phyloP scores from a whole-genome alignment of 2,329 filamentous ascomycete species.

The Penicillium sp. region DNA sequence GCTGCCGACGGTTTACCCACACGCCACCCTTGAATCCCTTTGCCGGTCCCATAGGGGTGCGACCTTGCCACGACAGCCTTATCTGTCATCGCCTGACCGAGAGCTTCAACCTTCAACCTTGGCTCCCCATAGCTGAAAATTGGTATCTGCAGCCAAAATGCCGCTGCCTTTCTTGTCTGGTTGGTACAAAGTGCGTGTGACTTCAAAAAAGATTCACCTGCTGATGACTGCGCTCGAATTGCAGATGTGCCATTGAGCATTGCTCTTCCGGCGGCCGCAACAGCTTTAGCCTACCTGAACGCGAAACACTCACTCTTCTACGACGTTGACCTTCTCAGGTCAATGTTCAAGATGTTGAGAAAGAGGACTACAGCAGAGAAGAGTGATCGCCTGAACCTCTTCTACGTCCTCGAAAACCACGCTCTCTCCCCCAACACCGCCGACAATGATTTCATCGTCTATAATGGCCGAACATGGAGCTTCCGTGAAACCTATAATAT shows the following conservation, averaged over 20 bases:
- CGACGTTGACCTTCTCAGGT: constrained; percentile 62
- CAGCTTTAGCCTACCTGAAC: constrained; percentile 74
- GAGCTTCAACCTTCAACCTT: not conserved
- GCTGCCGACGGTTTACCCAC: not conserved
- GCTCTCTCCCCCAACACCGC: constrained; percentile 58
- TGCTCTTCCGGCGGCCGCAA: constrained; percentile 62
- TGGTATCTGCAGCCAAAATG: not conserved
- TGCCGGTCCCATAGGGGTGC: not conserved
- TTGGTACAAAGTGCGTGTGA: not conserved
- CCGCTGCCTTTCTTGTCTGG: not conserved
- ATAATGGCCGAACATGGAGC: constrained; percentile 67
- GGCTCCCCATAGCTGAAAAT: not conserved
- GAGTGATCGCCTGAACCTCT: constrained; percentile 65
- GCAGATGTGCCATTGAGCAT: constrained; percentile 40
- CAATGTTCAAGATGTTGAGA: constrained; percentile 50
- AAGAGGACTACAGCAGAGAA: constrained; percentile 51
- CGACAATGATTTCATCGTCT: constrained; percentile 61
- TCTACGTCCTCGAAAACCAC: constrained; percentile 70
- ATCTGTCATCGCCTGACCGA: not conserved
- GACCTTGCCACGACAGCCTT: not conserved
- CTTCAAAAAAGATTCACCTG: not conserved
- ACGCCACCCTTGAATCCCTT: not conserved
- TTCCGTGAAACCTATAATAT: constrained; percentile 74
- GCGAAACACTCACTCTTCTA: constrained; percentile 67
- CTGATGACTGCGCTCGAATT: not conserved